These are phyloP conservation scores for Ambrosia hybrid DNA, from an alignment of 140 eudicot genomes.

Conservation along the genomic window DNA sequence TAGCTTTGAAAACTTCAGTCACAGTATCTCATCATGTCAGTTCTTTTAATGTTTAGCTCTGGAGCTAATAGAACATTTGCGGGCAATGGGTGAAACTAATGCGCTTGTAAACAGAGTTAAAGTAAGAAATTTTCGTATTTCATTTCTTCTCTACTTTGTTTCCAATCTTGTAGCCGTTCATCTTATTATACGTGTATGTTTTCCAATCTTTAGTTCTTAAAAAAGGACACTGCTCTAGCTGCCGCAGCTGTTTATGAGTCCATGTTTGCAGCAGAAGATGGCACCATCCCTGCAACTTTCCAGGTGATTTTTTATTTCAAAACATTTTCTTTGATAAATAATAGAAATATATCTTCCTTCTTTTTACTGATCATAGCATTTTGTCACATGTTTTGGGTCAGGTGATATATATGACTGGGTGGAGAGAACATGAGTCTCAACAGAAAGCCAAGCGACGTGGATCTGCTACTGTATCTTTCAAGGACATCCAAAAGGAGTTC, in stretches of 20 bases:
- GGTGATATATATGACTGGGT: slow-evolving; percentile 94
- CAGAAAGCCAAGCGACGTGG: slow-evolving; percentile 83
- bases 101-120: slow-evolving; percentile 76
- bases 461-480: slow-evolving; percentile 79
- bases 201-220: slow-evolving; percentile 48
- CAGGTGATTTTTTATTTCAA: slow-evolving; percentile 52
- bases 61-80: slow-evolving; percentile 93
- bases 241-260: slow-evolving; percentile 92
- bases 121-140: slow-evolving; percentile 33
- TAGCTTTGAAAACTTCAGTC: slow-evolving; percentile 10
- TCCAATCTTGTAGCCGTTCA: background rate
- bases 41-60: slow-evolving; percentile 49
- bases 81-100: slow-evolving; percentile 96
- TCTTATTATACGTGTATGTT: background rate
- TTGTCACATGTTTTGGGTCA: slow-evolving; percentile 13
- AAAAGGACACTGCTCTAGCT: slow-evolving; percentile 82
- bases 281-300: slow-evolving; percentile 92
- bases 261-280: slow-evolving; percentile 96
- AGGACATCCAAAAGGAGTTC: slow-evolving; percentile 74
- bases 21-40: slow-evolving; percentile 4
- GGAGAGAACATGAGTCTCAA: slow-evolving; percentile 87
- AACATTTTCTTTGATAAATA: background rate
- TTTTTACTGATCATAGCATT: background rate
- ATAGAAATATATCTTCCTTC: no score
- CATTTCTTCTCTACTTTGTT: slow-evolving; percentile 3